Base-by-base conservation (phyloP, 2,329 filamentous ascomycete genomes). In the Paracoccidioides lutzii region DNA sequence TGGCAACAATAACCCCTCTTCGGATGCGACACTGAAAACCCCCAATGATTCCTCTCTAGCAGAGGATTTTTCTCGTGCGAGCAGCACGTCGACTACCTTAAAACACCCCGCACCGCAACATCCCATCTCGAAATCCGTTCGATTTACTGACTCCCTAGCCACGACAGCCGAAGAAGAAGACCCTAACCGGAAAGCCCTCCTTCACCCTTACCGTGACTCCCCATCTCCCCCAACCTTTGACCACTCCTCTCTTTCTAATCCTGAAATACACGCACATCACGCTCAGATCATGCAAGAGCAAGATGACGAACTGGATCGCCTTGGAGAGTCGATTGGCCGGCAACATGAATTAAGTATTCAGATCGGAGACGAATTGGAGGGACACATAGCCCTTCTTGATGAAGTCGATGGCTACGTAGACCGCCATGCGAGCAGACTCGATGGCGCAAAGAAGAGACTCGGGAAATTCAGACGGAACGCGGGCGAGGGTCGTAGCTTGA, bases 331-430 rank as follows among this genome's bases (percentile, higher is more conserved):
- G 57, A 96, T 98, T 62, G 81, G 87, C 3, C 82, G 93, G 42
- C 93, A 97, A 75, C 79, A 94, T 52, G 88, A 97, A 74, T 77
- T 98, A 59, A 90, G 86, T 67, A 94, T 96, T 75, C 88, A 93
- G 74, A 97, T 98, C 65, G 91, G 93, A 35, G 88, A 96, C 69
- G 93, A 98, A 76, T 78, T 98, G 40, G 93, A 97, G 64, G 85
- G 83, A 62, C 93, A 98, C 65, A 87, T 94, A 41, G 79, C 85
- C 63, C 77, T 98, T 76, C 77, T 98, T 35, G 91, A 96, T 68
- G 91, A 95, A 64, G 83, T 94, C 46, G 93, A 97, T 66, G 80
- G 80, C 46, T 80, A 85, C 22, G 87, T 90, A 6, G 90, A 95
- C 68, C 76, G 90, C 57, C 90, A 97, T 72, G 81, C 85, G 68